These are phyloP conservation scores for Sphagnum contortum DNA, from an alignment of 225 moss, liverwort and hornwort species.

Conservation along the genomic window DNA sequence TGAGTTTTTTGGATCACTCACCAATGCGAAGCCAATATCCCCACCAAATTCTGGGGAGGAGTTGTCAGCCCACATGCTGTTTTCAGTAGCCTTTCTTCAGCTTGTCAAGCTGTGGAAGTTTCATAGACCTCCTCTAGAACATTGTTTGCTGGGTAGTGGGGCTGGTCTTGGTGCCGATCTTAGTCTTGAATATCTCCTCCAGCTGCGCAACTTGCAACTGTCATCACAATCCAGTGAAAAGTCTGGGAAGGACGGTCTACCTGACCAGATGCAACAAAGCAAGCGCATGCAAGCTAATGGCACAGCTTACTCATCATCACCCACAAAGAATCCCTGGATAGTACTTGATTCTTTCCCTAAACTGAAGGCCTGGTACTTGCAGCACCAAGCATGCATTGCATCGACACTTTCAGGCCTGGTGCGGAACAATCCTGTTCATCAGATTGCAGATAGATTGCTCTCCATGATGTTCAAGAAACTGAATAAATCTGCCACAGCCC, in stretches of 20 bases:
- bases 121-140: conserved; percentile 86
- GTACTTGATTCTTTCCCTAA: conserved; percentile 72
- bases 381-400: conserved; percentile 89
- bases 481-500: conserved; percentile 24
- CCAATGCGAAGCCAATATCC: conserved; percentile 47
- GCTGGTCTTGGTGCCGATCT: conserved; percentile 85
- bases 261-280: conserved; percentile 38
- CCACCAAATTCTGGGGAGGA: conserved; percentile 59
- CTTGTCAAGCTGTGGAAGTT: conserved; percentile 91
- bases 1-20: conserved; percentile 81
- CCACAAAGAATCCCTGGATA: conserved; percentile 25
- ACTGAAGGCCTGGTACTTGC: conserved; percentile 76
- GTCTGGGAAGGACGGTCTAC: conserved; percentile 15
- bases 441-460: conserved; percentile 72
- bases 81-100: conserved; percentile 68
- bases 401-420: conserved; percentile 56
- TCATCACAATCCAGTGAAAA: conserved; percentile 26
- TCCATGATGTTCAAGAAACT: conserved; percentile 81
- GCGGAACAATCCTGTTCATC: conserved; percentile 56
- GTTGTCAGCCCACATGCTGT: conserved; percentile 54
- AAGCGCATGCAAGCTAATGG: conserved; percentile 61
- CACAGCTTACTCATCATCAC: conserved; percentile 35
- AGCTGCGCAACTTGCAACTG: conserved; percentile 65
- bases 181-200: conserved; percentile 91
- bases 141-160: conserved; percentile 86